Evolutionary conservation across 2,329 filamentous ascomycete genomes (phyloP), one percentile per base, ranked within the genome.

Genomic region (Pestalotiopsis sp.): DNA sequence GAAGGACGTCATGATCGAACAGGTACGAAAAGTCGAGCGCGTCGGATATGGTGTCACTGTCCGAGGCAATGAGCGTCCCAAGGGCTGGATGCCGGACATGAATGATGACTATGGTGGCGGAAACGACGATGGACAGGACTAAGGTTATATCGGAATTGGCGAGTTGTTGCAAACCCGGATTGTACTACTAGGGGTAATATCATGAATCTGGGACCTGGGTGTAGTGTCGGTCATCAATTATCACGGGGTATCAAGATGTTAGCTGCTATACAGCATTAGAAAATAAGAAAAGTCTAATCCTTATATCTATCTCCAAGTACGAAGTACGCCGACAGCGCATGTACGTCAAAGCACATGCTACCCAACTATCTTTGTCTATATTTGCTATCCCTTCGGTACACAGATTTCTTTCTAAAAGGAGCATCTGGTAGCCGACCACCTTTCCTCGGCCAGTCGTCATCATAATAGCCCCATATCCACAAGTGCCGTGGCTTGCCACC

Each of bases 21-120:
- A 94, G 79, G 94, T 99, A 31, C 91, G 92, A 77, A 99, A 99
- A 85, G 96, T 99, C 12, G 96, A 99, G 86, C 91, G 89, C 73
- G 88, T 95, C 27, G 90, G 94, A 38, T 99, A 98, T 80, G 94
- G 94, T 3, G 88, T 98, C 73, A 90, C 92, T 38, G 93, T 99
- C 25, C 86, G 96, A 66, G 75, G 86, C 7, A 87, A 87, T 73
- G 73, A 71, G 7, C 74, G 78, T 1, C 75, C 88, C 23, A 76
- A 76, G 58, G 73, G 75, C 59, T 67, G 66, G 66, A 67, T 67
- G 66, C 66, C 66, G 12, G 66, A 67, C 25, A 67, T 67, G 66
- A 67, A 66, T 41, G 63, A 68, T 17, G 56, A 60, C 20, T n/a
- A 17, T 58, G 38, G 64, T 11, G 38, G 60, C 17, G 14, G 31